Evolutionary conservation across 108 stramenopile genomes (phyloP).

Genomic region (Chaetoceros tenuissimus): DNA sequence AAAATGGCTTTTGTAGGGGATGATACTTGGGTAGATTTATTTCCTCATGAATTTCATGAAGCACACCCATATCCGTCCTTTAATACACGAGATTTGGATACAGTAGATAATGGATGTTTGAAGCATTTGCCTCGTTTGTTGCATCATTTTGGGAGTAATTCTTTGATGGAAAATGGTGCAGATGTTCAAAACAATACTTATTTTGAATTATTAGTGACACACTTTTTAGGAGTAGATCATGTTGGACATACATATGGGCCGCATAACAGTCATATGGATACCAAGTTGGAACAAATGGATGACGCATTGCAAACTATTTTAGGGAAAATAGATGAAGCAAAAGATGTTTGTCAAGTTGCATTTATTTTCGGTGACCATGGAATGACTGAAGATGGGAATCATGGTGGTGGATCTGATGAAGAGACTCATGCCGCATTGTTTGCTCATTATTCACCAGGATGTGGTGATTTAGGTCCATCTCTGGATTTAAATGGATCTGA

Average conservation of each 20-base stretch:
- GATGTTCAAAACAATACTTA: conserved; percentile 11
- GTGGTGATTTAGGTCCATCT: conserved; percentile 18
- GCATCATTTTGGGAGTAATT: conserved; percentile 22
- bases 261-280: conserved; percentile 74
- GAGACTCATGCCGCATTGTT: conserved; percentile 92
- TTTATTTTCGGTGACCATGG: conserved; percentile 93
- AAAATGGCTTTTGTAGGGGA: conserved; percentile 89
- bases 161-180: conserved; percentile 6
- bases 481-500: conserved; percentile 16
- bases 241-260: conserved; percentile 97
- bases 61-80: conserved; percentile 89
- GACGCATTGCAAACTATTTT: conserved; percentile 47
- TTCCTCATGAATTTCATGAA: conserved; percentile 81
- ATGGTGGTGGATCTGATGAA: conserved; percentile 94
- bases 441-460: conserved; percentile 73
- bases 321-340: conserved; percentile 36
- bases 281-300: conserved; percentile 91
- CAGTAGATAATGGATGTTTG: conserved; percentile 93
- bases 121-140: conserved; percentile 49
- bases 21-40: conserved; percentile 95
- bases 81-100: conserved; percentile 95
- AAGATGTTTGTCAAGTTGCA: conserved; percentile 43
- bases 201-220: conserved; percentile 70
- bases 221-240: conserved; percentile 96
- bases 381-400: conserved; percentile 98